Conservation (phyloP, 805 yeast genomes). For the Hanseniaspora jakobsenii region DNA sequence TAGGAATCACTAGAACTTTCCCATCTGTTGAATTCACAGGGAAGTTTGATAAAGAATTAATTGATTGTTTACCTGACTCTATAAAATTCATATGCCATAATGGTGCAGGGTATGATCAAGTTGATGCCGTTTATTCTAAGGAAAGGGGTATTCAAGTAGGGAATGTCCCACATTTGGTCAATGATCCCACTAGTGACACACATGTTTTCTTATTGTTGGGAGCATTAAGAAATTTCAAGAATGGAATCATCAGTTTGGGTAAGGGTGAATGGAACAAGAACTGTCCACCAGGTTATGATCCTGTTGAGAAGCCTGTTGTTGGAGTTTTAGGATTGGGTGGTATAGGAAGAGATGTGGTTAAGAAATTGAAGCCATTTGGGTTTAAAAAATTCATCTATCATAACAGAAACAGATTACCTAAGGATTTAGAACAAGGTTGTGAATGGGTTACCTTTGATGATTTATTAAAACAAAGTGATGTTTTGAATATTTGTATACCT, state of each 20-base stretch:
- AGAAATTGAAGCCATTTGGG: slow-evolving; percentile 65
- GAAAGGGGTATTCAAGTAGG: slow-evolving; percentile 49
- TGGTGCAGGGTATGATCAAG: slow-evolving; percentile 72
- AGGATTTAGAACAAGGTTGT: slow-evolving; percentile 57
- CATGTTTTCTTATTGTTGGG: slow-evolving; percentile 52
- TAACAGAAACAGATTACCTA: slow-evolving; percentile 48
- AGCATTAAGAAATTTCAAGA: slow-evolving; percentile 55
- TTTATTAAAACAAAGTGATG: slow-evolving; percentile 49
- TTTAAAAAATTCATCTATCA: slow-evolving; percentile 58
- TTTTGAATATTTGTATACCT: slow-evolving; percentile 66
- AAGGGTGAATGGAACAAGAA: slow-evolving; percentile 56
- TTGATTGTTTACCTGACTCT: slow-evolving; percentile 40
- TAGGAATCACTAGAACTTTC: slow-evolving; percentile 41
- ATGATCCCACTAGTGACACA: slow-evolving; percentile 60
- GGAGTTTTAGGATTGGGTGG: slow-evolving; percentile 87
- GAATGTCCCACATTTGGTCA: slow-evolving; percentile 55
- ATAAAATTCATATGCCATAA: slow-evolving; percentile 45
- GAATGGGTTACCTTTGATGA: slow-evolving; percentile 64
- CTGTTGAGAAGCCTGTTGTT: slow-evolving; percentile 52
- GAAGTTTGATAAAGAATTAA: slow-evolving; percentile 50
- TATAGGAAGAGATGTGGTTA: slow-evolving; percentile 70
- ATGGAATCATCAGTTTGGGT: slow-evolving; percentile 42
- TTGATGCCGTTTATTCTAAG: slow-evolving; percentile 44
- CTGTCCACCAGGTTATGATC: slow-evolving; percentile 56
- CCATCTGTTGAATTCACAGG: slow-evolving; percentile 44